These are phyloP conservation scores for Diaporthe longicolla DNA, from an alignment of 2,329 filamentous ascomycete genomes.

Conservation along the genomic window DNA sequence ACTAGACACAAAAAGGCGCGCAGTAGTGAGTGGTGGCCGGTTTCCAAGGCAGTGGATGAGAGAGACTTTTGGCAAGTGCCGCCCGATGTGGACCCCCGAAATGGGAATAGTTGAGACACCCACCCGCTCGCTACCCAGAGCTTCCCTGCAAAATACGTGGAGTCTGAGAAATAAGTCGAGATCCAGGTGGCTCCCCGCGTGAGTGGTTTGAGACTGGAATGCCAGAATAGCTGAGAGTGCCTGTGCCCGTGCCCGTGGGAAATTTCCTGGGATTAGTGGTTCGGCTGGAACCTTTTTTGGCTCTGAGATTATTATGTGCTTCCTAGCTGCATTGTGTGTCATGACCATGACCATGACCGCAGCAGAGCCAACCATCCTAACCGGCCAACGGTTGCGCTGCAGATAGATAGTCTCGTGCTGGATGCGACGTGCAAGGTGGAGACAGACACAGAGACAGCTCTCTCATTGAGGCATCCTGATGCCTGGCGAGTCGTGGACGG, in stretches of 20 bases:
- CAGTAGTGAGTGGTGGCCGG: background rate
- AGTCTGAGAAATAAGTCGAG: conserved; percentile 24
- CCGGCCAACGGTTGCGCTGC: background rate
- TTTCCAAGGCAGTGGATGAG: conserved; percentile 8
- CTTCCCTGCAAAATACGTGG: conserved; percentile 26
- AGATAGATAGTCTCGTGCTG: background rate
- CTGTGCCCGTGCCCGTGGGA: conserved; percentile 1
- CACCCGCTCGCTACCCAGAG: background rate
- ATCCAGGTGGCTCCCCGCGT: conserved; percentile 25
- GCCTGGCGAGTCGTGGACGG: conserved; percentile 5
- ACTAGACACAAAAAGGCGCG: background rate
- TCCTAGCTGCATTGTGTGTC: background rate
- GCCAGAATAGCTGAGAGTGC: background rate
- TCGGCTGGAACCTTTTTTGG: conserved; percentile 11
- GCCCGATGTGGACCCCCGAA: conserved; percentile 7
- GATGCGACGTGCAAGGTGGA: background rate
- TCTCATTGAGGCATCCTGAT: background rate
- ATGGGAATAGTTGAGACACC: conserved; percentile 7
- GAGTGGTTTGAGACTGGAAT: conserved; percentile 10
- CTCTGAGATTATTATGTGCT: conserved; percentile 22
- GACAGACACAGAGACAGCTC: background rate
- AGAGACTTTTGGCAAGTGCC: conserved; percentile 4
- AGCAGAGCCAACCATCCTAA: too few relatives aligned
- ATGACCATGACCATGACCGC: conserved; percentile 16
- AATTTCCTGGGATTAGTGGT: background rate